A percentile compares a stretch with the other conserved stretches of the same genome.
phyloP scores from a whole-genome alignment of 805 yeast species.

The Yarrowia porcina region DNA sequence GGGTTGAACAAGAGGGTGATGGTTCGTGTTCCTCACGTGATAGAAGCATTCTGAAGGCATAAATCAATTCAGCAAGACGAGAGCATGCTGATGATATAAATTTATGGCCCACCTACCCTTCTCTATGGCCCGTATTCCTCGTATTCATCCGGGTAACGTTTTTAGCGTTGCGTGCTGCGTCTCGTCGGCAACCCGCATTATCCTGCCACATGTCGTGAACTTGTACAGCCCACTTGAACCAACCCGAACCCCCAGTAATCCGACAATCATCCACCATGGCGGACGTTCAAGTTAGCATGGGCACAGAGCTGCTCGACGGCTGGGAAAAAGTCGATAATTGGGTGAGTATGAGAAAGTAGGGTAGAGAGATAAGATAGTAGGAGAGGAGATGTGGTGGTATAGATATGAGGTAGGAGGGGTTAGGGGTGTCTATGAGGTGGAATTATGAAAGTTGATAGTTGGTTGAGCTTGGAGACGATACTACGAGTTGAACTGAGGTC shows the following conservation, averaged over 20 bases:
- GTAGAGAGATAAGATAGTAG: background rate
- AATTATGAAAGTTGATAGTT: too few relatives aligned
- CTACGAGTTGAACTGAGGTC: too few relatives aligned
- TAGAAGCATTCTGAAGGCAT: background rate
- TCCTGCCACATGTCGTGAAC: conserved; percentile 20
- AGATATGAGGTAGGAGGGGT: too few relatives aligned
- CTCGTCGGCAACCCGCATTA: conserved; percentile 16
- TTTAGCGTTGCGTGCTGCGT: background rate
- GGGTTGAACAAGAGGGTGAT: background rate
- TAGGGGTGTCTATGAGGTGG: too few relatives aligned
- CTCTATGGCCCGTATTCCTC: background rate
- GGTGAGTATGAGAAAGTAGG: conserved; percentile 44
- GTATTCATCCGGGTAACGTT: background rate
- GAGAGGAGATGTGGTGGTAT: background rate
- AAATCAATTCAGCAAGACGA: background rate
- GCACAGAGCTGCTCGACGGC: conserved; percentile 43
- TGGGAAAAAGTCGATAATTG: conserved; percentile 75
- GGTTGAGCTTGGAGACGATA: too few relatives aligned
- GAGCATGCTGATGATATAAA: too few relatives aligned
- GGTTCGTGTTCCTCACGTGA: background rate
- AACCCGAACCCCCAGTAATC: too few relatives aligned
- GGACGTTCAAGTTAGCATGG: conserved; percentile 23
- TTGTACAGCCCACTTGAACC: too few relatives aligned
- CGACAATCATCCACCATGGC: background rate
- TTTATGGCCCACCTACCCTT: too few relatives aligned